Base-by-base conservation (phyloP, 202 grass and related monocot species). In the Eragrostis tef region DNA sequence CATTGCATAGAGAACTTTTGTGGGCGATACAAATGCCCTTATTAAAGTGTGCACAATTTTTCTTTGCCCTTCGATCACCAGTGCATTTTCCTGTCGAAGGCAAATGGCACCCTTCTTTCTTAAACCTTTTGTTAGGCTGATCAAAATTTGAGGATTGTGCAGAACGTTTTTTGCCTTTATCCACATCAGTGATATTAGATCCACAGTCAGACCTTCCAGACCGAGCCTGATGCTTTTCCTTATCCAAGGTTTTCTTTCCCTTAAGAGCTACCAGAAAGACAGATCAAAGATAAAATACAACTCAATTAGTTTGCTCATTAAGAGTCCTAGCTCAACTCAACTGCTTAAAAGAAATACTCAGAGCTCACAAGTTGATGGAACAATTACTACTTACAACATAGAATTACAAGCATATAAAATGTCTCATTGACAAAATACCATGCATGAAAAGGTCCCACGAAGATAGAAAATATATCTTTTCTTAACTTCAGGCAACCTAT, bases 101-200 rank as follows among this genome's bases (percentile, higher is more conserved):
- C 24, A 41, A 25, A 21, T 11, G 51, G 49, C 29, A 17, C 22
- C 49, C 74, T 74, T 67, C 67, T 74, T 79, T 86, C 79, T 70
- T 85, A 16, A n/a, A 74, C 27, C 47, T 53, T 69, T 89, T 83
- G 63, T 48, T 54, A 26, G 73, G 73, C 0, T 27, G 43, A 79
- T 86, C 83, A 46, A 29, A 67, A 44, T 63, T 83, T 45, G 83
- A 79, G 66, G 83, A 68, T 61, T 39, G 87, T 9, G 58, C 14
- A n/a, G 39, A 21, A 25, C 67, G 73, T 68, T 86, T 89, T 73
- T 78, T 78, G 39, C 73, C 73, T 74, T 82, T 58, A 64, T 22
- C 11, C 60, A 20, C 19, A 39, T 39, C 16, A 34, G 9, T 68
- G 19, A 46, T 68, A 72, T 48, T 74, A 69, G 73, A 82, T 25